Conservation (phyloP, 306 rosid species). For the Coriaria nepalensis region DNA sequence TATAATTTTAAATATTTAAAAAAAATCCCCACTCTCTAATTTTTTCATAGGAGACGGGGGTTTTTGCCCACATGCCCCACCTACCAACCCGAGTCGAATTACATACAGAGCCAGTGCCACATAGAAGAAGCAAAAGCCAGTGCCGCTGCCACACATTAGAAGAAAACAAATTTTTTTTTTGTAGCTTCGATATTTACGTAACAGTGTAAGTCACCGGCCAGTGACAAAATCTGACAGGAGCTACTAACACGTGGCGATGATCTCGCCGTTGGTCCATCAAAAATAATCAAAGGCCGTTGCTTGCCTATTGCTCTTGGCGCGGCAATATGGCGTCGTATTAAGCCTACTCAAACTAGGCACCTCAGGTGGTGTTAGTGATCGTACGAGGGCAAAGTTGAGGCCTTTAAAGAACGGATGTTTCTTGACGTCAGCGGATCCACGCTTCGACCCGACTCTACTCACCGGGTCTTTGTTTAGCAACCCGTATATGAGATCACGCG, state of each 20-base stretch:
- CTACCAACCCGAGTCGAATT: no score
- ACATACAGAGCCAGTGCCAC: no score
- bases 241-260: slow-evolving; percentile 31
- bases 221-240: slow-evolving; percentile 32
- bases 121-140: slow-evolving; percentile 9
- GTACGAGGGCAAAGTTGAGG: slow-evolving; percentile 52
- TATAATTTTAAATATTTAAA: no score
- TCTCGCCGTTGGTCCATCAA: slow-evolving; percentile 14
- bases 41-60: no score
- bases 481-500: slow-evolving; percentile 46
- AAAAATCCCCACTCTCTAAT: no score
- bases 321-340: slow-evolving; percentile 31
- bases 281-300: slow-evolving; percentile 34
- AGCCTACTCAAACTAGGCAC: slow-evolving; percentile 29
- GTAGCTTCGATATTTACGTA: no score
- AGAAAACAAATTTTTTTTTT: no score
- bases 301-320: slow-evolving; percentile 11
- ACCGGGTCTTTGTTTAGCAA: slow-evolving; percentile 59
- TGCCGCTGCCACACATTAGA: no score
- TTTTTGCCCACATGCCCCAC: no score
- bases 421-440: slow-evolving; percentile 86
- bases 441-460: slow-evolving; percentile 71
- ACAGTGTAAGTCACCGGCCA: no score
- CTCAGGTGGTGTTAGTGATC: slow-evolving; percentile 66
- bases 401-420: slow-evolving; percentile 62